A percentile compares a stretch with the other conserved stretches of the same genome.
These are phyloP conservation scores for Phialophora macrospora DNA, from an alignment of 2,329 filamentous ascomycete genomes.

Conservation along the genomic window DNA sequence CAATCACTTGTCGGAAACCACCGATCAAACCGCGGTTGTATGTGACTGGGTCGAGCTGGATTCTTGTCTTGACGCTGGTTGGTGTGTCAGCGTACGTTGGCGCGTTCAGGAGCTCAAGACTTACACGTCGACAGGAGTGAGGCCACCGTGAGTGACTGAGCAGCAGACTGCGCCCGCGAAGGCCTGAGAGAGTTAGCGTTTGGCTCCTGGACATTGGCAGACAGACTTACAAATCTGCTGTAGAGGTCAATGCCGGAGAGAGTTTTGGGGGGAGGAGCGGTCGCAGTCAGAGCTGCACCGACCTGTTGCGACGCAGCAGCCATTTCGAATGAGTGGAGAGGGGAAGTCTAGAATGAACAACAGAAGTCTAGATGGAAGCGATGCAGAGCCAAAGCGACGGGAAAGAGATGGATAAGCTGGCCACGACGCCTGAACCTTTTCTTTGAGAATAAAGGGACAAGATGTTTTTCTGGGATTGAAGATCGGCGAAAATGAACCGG, in stretches of 20 bases:
- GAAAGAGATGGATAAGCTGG: slow-evolving; percentile 2
- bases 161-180: slow-evolving; percentile 98
- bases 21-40: slow-evolving; percentile 89
- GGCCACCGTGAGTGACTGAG: slow-evolving; percentile 92
- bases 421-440: slow-evolving; percentile 5
- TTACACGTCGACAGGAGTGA: slow-evolving; percentile 99
- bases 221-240: slow-evolving; percentile 55
- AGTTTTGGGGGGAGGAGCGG: slow-evolving; percentile 57
- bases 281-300: slow-evolving; percentile 56
- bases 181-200: slow-evolving; percentile 53
- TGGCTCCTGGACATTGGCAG: background rate
- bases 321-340: slow-evolving; percentile 45
- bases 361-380: slow-evolving; percentile 16
- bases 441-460: background rate
- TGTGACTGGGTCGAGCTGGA: slow-evolving; percentile 86
- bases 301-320: slow-evolving; percentile 56
- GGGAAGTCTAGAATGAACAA: slow-evolving; percentile 21
- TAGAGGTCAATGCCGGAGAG: slow-evolving; percentile 75
- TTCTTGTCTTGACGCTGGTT: slow-evolving; percentile 87
- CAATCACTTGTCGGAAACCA: slow-evolving; percentile 83
- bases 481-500: slow-evolving; percentile 22
- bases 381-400: slow-evolving; percentile 2
- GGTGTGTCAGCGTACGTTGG: slow-evolving; percentile 40
- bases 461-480: slow-evolving; percentile 6
- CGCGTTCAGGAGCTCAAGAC: slow-evolving; percentile 51